Conservation (phyloP, 2,329 filamentous ascomycete species). For the Aspergillus eucalypticola region DNA sequence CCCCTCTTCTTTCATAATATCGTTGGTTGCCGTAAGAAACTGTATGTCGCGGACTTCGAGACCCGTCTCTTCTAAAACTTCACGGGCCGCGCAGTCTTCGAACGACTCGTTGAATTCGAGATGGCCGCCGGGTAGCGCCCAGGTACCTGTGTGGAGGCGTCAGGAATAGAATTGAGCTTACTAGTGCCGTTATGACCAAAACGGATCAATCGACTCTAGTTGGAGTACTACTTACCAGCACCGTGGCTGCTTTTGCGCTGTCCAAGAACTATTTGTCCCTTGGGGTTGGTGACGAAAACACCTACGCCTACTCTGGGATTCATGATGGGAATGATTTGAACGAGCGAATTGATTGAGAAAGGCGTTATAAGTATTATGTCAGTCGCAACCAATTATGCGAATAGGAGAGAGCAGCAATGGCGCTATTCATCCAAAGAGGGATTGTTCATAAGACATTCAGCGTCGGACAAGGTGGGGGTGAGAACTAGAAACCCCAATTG, state of each 20-base stretch:
- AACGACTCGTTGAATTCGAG: conserved; percentile 68
- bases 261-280: conserved; percentile 16
- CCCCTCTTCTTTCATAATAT: conserved; percentile 58
- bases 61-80: conserved; percentile 70
- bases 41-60: conserved; percentile 55
- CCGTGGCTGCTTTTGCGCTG: conserved; percentile 21
- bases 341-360: too few relatives aligned
- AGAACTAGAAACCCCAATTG: too few relatives aligned
- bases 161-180: not conserved
- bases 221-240: conserved; percentile 8
- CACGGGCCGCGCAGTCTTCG: conserved; percentile 64
- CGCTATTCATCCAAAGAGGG: too few relatives aligned
- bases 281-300: conserved; percentile 15
- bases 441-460: too few relatives aligned
- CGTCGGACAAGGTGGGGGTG: too few relatives aligned
- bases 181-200: too few relatives aligned
- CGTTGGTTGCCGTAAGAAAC: conserved; percentile 66
- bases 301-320: conserved; percentile 17
- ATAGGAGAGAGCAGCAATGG: too few relatives aligned
- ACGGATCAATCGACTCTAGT: too few relatives aligned
- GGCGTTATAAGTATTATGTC: accelerated
- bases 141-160: conserved; percentile 49
- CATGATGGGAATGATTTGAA: too few relatives aligned
- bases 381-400: accelerated
- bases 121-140: conserved; percentile 73